Base-by-base conservation (phyloP, 2,329 filamentous ascomycete genomes). In the Plectosphaerella cucumerina region DNA sequence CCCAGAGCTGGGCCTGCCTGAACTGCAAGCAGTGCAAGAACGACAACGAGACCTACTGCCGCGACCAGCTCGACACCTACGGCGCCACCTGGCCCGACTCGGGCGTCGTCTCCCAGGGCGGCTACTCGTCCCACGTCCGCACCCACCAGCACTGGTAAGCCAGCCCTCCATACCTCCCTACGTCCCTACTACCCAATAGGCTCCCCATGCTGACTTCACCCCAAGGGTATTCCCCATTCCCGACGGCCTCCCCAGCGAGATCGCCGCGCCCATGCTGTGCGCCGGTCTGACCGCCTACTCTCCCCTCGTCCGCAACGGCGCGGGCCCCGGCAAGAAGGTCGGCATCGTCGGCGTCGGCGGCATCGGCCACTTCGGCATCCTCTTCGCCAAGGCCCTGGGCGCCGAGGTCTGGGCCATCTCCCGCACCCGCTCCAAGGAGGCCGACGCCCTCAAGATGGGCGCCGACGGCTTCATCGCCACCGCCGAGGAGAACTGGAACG, bases 221-320 rank as follows among this genome's bases (percentile, higher is more conserved):
- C 34, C 6, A 33, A 48, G 46, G 47, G 47, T 81, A 44, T 84
- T 81, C 63, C 86, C 87, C 62, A 92, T 95, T 56, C 90, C 90
- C 34, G 88, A 91, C 31, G 81, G 76, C 48, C 78, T 95, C 44
- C 61, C 74, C 10, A 80, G 76, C 58, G 68, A 72, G 50, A 70
- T 85, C 47, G 88, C 85, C 1, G 90, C 89, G 2, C 88, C 87
- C 10, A 90, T 92, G 87, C 78, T 94, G 59, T 95, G 90, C 69
- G 90, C 89, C 39, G 90, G 90, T 56, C 77, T 95, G 58, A 95
- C 90, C 4, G 84, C 84, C 53, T 95, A 85, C 73, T 87, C 82
- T 53, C 90, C 90, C 1, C 77, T 96, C 14, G 85, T 89, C 56
- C 81, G 89, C 46, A 85, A 91, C 62, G 87, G 87, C 20, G 79